A percentile compares a stretch with the other conserved stretches of the same genome.
These are phyloP conservation scores for Penicillium herquei DNA, from an alignment of 495 filamentous ascomycete species.

Conservation along the genomic window DNA sequence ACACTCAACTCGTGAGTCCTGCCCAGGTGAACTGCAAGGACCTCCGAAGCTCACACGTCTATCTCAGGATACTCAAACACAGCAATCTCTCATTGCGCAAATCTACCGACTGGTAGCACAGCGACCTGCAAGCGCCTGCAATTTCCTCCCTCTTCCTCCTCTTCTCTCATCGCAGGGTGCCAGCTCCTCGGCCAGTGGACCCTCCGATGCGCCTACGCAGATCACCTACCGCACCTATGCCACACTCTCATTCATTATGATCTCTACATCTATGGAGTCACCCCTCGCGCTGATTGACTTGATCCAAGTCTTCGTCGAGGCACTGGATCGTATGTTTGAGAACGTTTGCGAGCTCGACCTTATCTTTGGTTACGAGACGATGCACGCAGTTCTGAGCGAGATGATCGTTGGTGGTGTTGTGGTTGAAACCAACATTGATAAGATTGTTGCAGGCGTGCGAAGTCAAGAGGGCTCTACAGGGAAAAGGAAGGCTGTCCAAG, in stretches of 20 bases:
- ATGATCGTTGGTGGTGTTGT: constrained; percentile 97
- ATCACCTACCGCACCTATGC: constrained; percentile 98
- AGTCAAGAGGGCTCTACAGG: constrained; percentile 75
- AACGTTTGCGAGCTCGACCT: constrained; percentile 98
- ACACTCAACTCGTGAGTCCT: constrained; percentile 82
- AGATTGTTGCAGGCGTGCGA: constrained; percentile 81
- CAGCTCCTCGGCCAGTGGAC: constrained; percentile 54
- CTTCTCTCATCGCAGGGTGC: constrained; percentile 60
- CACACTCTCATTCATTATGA: constrained; percentile 97
- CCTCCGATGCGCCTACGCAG: constrained; percentile 88
- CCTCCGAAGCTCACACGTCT: constrained; percentile 2
- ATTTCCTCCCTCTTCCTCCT: constrained; percentile 85
- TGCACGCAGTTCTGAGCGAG: constrained; percentile 87
- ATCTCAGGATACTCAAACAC: constrained; percentile 81
- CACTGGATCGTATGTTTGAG: constrained; percentile 91
- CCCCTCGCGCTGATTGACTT: constrained; percentile 93
- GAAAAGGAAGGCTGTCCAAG: constrained; percentile 59
- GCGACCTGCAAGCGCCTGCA: constrained; percentile 84
- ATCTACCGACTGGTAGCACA: constrained; percentile 97
- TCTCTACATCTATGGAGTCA: constrained; percentile 94
- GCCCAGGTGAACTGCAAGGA: background rate
- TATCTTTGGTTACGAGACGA: constrained; percentile 97
- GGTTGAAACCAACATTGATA: constrained; percentile 85
- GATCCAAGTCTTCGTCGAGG: constrained; percentile 96
- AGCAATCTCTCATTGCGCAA: constrained; percentile 93